phyloP scores from a whole-genome alignment of 164 flowering plant species.

The Umbilicus rupestris region DNA sequence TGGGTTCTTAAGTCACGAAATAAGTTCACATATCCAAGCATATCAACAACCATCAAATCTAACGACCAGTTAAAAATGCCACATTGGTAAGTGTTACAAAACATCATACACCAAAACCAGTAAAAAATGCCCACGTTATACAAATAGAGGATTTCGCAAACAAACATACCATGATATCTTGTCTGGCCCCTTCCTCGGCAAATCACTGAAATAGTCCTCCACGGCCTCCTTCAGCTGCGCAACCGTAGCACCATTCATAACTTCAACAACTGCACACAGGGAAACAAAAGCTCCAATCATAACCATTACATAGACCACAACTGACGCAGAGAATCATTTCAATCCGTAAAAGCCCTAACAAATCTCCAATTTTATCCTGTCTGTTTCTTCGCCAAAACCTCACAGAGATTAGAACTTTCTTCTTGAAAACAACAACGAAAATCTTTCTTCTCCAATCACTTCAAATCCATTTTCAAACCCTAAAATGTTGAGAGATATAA shows the following conservation, averaged over 20 bases:
- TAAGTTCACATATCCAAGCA: not conserved
- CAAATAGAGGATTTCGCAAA: not conserved
- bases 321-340: too few relatives aligned
- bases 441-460: not conserved
- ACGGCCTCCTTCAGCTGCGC: slow-evolving; percentile 65
- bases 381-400: too few relatives aligned
- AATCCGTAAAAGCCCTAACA: not conserved
- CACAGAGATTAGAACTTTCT: not conserved
- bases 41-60: too few relatives aligned
- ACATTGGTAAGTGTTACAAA: too few relatives aligned
- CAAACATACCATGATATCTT: slow-evolving; percentile 64
- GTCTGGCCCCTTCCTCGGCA: slow-evolving; percentile 38
- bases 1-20: not conserved
- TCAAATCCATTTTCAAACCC: not conserved
- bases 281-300: not conserved
- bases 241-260: slow-evolving; percentile 41
- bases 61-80: too few relatives aligned
- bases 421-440: not conserved
- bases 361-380: not conserved
- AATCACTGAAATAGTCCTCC: slow-evolving; percentile 51
- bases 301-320: not conserved
- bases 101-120: not conserved
- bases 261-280: slow-evolving; percentile 41
- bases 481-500: not conserved
- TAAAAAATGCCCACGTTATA: not conserved